Evolutionary conservation across 2,329 filamentous ascomycete species (phyloP).

Genomic region (Tolypocladium guangdongense): DNA sequence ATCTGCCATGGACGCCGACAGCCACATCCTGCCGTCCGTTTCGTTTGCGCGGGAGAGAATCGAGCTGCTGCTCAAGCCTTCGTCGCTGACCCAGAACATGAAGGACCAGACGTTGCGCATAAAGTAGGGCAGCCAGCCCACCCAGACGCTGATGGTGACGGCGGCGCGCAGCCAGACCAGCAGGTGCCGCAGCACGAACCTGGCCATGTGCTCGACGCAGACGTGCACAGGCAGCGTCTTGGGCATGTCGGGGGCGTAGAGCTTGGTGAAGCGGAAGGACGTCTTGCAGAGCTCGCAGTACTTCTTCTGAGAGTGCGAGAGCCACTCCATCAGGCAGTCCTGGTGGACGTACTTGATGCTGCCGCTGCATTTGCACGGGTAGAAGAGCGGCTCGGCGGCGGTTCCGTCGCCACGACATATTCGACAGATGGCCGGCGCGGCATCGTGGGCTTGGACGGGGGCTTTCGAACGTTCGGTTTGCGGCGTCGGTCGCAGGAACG

Average conservation of each 20-base stretch:
- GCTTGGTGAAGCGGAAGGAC: constrained; percentile 92
- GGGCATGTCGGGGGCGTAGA: constrained; percentile 93
- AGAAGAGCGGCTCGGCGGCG: constrained; percentile 77
- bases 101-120: constrained; percentile 90
- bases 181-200: constrained; percentile 61
- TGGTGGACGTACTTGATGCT: constrained; percentile 99
- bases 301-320: constrained; percentile 98
- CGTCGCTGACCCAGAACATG: constrained; percentile 90
- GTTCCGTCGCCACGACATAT: constrained; percentile 91
- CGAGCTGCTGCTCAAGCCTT: constrained; percentile 37
- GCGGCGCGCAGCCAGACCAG: constrained; percentile 68
- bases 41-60: constrained; percentile 14
- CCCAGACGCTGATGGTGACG: constrained; percentile 78
- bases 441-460: constrained; percentile 16
- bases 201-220: constrained; percentile 66
- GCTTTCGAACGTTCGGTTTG: background rate
- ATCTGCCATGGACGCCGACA: constrained; percentile 14
- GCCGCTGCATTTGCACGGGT: constrained; percentile 96
- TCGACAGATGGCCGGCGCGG: constrained; percentile 68
- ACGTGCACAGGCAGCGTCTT: constrained; percentile 66
- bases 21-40: constrained; percentile 15
- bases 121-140: constrained; percentile 76
- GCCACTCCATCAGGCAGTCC: constrained; percentile 96
- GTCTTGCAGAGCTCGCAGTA: constrained; percentile 99
- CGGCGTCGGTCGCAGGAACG: constrained; percentile 8